Percentiles rank a stretch among this genome's conserved stretches.
Conservation (phyloP, 2,329 filamentous ascomycete species). For the Mycocentrospora acerina region DNA sequence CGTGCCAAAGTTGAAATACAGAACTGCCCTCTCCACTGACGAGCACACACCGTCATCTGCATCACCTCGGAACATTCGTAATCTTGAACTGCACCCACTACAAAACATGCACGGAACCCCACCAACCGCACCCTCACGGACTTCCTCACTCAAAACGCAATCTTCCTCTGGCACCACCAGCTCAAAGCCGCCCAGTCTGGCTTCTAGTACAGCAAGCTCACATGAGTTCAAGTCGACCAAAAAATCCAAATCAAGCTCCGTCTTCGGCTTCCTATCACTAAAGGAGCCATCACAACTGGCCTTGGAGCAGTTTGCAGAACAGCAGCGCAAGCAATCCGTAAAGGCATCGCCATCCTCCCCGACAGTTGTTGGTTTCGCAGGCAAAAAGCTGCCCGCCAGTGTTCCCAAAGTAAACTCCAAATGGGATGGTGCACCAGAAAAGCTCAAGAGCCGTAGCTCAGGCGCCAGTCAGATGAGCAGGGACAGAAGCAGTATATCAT, state of each 20-base stretch:
- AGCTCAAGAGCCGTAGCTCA: slow-evolving; percentile 32
- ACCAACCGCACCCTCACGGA: slow-evolving; percentile 9
- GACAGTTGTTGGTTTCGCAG: slow-evolving; percentile 26
- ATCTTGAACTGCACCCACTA: not conserved
- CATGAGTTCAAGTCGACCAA: slow-evolving; percentile 29
- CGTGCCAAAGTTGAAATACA: slow-evolving; percentile 39
- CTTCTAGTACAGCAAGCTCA: slow-evolving; percentile 31
- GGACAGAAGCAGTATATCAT: slow-evolving; percentile 19
- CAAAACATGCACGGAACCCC: slow-evolving; percentile 6
- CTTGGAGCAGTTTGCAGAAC: slow-evolving; percentile 48
- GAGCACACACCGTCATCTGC: slow-evolving; percentile 17
- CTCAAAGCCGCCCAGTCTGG: slow-evolving; percentile 34
- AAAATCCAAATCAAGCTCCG: slow-evolving; percentile 33
- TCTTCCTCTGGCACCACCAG: slow-evolving; percentile 23
- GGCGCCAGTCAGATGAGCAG: slow-evolving; percentile 14
- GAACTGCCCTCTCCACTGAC: slow-evolving; percentile 31
- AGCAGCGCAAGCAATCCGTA: slow-evolving; percentile 43
- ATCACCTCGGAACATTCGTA: not conserved
- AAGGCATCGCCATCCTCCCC: slow-evolving; percentile 18
- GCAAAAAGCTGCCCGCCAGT: slow-evolving; percentile 49
- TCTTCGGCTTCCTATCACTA: slow-evolving; percentile 50
- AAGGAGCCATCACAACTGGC: slow-evolving; percentile 53
- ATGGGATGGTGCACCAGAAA: slow-evolving; percentile 55
- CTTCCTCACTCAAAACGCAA: slow-evolving; percentile 7
- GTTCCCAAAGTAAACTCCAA: slow-evolving; percentile 58